A percentile compares a stretch with the other conserved stretches of the same genome.
Evolutionary conservation across 2,329 filamentous ascomycete genomes (phyloP).

Genomic region (Byssothecium circinans): DNA sequence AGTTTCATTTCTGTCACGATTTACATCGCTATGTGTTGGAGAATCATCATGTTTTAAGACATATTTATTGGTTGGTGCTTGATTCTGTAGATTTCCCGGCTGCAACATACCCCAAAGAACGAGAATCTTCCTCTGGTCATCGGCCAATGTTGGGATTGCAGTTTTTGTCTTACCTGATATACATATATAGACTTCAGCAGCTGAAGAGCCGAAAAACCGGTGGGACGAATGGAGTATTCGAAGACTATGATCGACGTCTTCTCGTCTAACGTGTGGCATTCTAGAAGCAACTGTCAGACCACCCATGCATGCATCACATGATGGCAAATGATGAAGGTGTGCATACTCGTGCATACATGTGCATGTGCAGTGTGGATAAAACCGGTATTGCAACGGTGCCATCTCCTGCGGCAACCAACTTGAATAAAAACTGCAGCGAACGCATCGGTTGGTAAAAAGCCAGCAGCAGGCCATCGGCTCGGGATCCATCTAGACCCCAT

Average conservation of each 20-base stretch:
- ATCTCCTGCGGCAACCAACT: too few species aligned
- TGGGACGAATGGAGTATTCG: background rate
- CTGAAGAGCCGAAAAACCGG: background rate
- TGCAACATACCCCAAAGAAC: too few species aligned
- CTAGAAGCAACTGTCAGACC: too few species aligned
- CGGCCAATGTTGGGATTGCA: background rate
- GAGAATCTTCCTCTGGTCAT: too few species aligned
- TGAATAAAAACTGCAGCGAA: background rate
- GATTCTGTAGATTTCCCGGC: too few species aligned
- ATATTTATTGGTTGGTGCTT: background rate
- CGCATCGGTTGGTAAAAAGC: background rate
- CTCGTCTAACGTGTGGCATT: too few species aligned
- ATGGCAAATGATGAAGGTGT: too few species aligned
- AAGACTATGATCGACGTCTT: background rate
- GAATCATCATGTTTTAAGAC: background rate
- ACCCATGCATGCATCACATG: too few species aligned
- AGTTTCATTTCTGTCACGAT: background rate
- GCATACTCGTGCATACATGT: too few species aligned
- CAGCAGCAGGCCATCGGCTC: background rate
- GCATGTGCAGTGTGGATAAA: background rate
- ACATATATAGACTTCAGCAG: background rate
- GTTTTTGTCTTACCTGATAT: background rate
- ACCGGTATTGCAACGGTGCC: background rate
- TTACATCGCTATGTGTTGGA: background rate
- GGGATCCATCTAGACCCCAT: background rate